A percentile compares a stretch with the other conserved stretches of the same genome.
Conservation (phyloP, 495 filamentous ascomycete genomes). For the Penicillium silybi region DNA sequence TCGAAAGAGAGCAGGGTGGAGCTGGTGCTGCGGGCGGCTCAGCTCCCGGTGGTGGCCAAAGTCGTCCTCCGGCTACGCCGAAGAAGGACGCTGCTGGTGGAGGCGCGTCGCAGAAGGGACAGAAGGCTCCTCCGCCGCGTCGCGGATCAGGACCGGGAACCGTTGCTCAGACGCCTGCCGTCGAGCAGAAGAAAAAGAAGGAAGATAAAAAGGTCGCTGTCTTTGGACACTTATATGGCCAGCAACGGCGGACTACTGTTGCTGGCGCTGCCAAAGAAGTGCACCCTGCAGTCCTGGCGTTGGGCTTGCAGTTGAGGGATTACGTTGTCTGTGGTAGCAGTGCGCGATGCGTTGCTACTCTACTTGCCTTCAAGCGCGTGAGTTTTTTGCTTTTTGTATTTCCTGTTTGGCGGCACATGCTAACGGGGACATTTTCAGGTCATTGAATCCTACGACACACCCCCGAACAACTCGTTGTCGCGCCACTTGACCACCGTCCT, state of each 20-base stretch:
- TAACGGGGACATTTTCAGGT: conserved; percentile 50
- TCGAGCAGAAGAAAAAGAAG: conserved; percentile 42
- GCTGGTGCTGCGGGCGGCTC: conserved; percentile 22
- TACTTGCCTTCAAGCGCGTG: conserved; percentile 86
- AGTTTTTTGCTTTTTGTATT: conserved; percentile 14
- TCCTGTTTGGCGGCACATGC: background rate
- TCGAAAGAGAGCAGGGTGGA: conserved; percentile 32
- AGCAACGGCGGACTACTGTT: conserved; percentile 63
- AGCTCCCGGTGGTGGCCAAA: conserved; percentile 18
- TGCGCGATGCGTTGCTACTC: conserved; percentile 78
- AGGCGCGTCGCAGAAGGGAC: conserved; percentile 32
- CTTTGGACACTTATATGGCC: conserved; percentile 81
- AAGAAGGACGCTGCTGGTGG: conserved; percentile 41
- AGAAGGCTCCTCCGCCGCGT: conserved; percentile 32
- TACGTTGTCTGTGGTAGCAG: conserved; percentile 89
- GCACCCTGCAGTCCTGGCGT: conserved; percentile 77
- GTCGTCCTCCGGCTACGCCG: conserved; percentile 32
- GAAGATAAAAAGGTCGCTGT: conserved; percentile 73
- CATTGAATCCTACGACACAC: conserved; percentile 87
- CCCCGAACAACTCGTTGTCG: conserved; percentile 72
- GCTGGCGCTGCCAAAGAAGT: conserved; percentile 82
- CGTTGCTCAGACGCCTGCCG: conserved; percentile 29
- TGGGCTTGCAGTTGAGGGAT: conserved; percentile 86
- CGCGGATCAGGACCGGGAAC: conserved; percentile 41
- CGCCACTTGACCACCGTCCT: conserved; percentile 92